Evolutionary conservation across 2,329 filamentous ascomycete species (phyloP).

Genomic region (Aplosporella prunicola): DNA sequence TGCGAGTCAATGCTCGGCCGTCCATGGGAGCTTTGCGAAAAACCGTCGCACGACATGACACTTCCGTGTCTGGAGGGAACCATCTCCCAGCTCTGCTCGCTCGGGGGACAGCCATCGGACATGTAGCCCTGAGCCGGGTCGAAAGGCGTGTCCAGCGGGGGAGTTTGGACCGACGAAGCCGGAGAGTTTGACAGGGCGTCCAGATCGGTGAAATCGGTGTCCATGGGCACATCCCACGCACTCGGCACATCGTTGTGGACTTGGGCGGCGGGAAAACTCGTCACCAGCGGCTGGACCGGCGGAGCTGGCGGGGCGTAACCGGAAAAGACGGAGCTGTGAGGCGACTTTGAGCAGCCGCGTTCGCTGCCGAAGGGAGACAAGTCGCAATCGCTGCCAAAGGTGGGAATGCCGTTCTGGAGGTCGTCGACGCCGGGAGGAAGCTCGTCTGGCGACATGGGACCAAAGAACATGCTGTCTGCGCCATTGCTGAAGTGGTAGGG

Average conservation of each 20-base stretch:
- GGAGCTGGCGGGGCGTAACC: conserved; percentile 7
- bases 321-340: conserved; percentile 7
- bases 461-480: no score
- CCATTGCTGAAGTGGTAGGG: no score
- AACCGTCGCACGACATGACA: conserved; percentile 9
- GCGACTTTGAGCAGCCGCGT: conserved; percentile 10
- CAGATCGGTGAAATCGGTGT: background rate
- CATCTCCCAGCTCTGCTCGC: conserved; percentile 10
- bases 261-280: conserved; percentile 5
- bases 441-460: conserved; percentile 9
- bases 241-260: no score
- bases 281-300: no score
- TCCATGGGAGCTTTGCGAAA: conserved; percentile 6
- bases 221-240: background rate
- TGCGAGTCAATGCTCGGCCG: no score
- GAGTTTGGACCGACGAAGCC: conserved; percentile 8
- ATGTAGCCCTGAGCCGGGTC: conserved; percentile 6
- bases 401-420: conserved; percentile 2
- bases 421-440: conserved; percentile 5
- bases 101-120: conserved; percentile 4
- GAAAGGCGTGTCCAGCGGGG: conserved; percentile 7
- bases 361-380: no score
- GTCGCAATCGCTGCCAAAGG: no score
- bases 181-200: conserved; percentile 7
- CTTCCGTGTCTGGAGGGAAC: conserved; percentile 7